A percentile compares a stretch with the other conserved stretches of the same genome.
phyloP scores from a whole-genome alignment of 306 rosid species.

The Malus asiatica region DNA sequence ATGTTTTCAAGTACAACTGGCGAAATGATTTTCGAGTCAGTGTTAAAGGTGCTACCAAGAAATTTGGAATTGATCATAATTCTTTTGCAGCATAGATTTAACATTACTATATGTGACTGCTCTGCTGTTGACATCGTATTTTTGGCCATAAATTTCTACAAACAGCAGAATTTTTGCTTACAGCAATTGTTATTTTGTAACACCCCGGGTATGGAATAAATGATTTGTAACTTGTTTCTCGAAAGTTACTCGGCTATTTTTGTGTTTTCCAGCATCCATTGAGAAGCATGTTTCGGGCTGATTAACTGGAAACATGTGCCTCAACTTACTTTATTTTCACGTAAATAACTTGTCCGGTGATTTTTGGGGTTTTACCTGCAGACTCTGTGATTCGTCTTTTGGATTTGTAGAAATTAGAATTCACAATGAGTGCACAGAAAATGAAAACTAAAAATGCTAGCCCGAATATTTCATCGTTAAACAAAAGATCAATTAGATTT shows the following conservation, averaged over 20 bases:
- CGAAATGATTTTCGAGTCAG: neutral
- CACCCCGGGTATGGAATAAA: too few species aligned
- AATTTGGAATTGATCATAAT: constrained; percentile 2
- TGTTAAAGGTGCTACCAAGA: neutral
- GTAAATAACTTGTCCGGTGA: too few species aligned
- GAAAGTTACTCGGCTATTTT: too few species aligned
- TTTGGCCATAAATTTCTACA: neutral
- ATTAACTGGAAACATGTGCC: too few species aligned
- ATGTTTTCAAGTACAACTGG: neutral
- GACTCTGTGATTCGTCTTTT: too few species aligned
- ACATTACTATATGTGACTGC: neutral
- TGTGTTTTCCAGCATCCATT: neutral
- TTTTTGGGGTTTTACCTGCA: too few species aligned
- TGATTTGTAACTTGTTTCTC: neutral
- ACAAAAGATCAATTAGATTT: too few species aligned
- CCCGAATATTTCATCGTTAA: too few species aligned
- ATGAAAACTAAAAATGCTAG: too few species aligned
- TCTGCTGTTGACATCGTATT: neutral
- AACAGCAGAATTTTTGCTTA: neutral
- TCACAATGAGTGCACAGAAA: too few species aligned
- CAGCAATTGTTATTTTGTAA: neutral
- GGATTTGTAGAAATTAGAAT: too few species aligned
- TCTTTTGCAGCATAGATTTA: neutral
- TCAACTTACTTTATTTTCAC: too few species aligned
- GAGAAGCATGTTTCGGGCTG: neutral